Evolutionary conservation across 805 yeast species (phyloP), one percentile per base, ranked within the genome.

Genomic region (Kodamaea lidongshanica): DNA sequence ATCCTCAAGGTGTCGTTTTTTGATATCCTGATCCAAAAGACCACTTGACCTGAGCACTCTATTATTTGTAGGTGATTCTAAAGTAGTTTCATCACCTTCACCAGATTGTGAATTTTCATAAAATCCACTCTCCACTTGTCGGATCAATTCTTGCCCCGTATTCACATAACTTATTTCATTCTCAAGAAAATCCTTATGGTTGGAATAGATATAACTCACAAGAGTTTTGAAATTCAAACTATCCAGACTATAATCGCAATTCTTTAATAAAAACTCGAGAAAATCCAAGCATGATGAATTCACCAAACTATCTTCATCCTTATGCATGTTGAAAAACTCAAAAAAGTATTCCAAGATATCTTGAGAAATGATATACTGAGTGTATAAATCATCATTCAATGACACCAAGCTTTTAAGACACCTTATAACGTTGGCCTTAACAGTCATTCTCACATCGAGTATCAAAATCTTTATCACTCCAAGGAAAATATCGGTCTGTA

Each of bases 281-380:
- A 88, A 61, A 48, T 82, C 87, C 26, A 86, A 61, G 39, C 89
- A 71, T 5, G 88, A 71, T 0, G 96, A 86, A 45, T 76, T 81
- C 3, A 81, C 68, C 36, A 87, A 56, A 46, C 78, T 81, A 48
- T 82, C 76, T 21, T 56, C 54, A 17, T 61, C 54, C 5, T 67
- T 59, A 7, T 74, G 70, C 9, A 60, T 67, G 13, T 60, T 54
- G 38, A 82, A 61, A 28, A 74, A 58, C 1, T 52, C 46, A 34
- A 83, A 65, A 19, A 78, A 62, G 12, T 63, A 57, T 4, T 56
- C 62, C 31, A 79, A 61, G 4, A 79, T 49, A 27, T 74, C 67
- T 33, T 74, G 61, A 10, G 73, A 62, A 11, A 81, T 63, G 30
- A 88, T 65, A 38, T 72, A 69, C 16, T 72, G 51, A 12, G 72